phyloP scores from a whole-genome alignment of 768 basidiomycete genomes.

The Pleurotus pulmonarius region DNA sequence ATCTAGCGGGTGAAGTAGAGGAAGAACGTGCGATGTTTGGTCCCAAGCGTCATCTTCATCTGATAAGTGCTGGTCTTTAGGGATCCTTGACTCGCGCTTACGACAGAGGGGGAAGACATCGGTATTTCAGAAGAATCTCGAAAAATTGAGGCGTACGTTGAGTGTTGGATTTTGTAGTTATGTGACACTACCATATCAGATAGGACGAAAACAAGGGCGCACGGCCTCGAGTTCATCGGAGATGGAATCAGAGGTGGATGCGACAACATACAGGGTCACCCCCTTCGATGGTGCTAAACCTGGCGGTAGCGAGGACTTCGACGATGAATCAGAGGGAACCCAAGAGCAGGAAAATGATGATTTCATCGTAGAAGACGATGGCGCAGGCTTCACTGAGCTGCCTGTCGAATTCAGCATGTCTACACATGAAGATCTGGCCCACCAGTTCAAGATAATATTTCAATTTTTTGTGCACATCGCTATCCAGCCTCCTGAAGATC shows the following conservation, averaged over 20 bases:
- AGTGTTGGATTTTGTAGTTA: not conserved
- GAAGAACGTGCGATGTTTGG: slow-evolving; percentile 43
- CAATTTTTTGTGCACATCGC: slow-evolving; percentile 86
- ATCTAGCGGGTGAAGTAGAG: slow-evolving; percentile 53
- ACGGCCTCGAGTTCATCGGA: slow-evolving; percentile 23
- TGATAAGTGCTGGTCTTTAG: slow-evolving; percentile 26
- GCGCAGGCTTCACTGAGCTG: slow-evolving; percentile 37
- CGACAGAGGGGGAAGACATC: slow-evolving; percentile 59
- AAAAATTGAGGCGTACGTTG: slow-evolving; percentile 57
- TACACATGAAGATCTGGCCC: slow-evolving; percentile 67
- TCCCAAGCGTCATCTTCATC: too few species aligned
- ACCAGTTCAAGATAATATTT: slow-evolving; percentile 85
- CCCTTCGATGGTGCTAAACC: slow-evolving; percentile 48
- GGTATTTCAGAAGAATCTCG: slow-evolving; percentile 58
- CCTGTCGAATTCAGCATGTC: slow-evolving; percentile 81
- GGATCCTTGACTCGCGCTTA: slow-evolving; percentile 60
- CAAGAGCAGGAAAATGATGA: slow-evolving; percentile 32
- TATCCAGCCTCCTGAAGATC: slow-evolving; percentile 47
- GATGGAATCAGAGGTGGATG: slow-evolving; percentile 25
- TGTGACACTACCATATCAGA: slow-evolving; percentile 4
- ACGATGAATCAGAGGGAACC: slow-evolving; percentile 28
- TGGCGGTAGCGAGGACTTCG: slow-evolving; percentile 30
- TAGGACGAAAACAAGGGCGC: slow-evolving; percentile 43
- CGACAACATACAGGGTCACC: slow-evolving; percentile 23
- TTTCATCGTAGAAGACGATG: slow-evolving; percentile 71